phyloP scores from a whole-genome alignment of 129 eudicot genomes.

The Flaveria linearis region DNA sequence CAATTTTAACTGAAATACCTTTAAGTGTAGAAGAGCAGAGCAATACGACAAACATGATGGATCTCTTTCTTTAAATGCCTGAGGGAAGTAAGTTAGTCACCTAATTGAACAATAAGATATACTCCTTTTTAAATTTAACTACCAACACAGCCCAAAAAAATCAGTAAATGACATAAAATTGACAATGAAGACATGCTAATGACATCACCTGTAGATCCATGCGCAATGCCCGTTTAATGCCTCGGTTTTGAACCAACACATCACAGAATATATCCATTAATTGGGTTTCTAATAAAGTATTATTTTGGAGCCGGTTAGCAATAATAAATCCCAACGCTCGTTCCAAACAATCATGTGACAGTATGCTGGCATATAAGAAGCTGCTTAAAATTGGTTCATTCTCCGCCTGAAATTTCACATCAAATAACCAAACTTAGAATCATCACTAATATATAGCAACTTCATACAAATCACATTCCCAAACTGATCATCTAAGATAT shows the following conservation, averaged over 20 bases:
- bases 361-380: conserved; percentile 66
- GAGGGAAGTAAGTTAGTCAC: conserved; percentile 12
- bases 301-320: conserved; percentile 67
- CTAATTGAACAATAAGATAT: not conserved
- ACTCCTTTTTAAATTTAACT: not conserved
- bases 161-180: not conserved
- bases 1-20: conserved; percentile 39
- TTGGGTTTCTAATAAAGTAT: conserved; percentile 63
- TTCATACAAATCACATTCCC: not conserved
- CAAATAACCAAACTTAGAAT: conserved; percentile 23
- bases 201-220: conserved; percentile 60
- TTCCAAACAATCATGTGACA: conserved; percentile 69
- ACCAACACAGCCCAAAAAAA: conserved; percentile 12
- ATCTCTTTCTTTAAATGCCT: conserved; percentile 73
- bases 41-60: conserved; percentile 73
- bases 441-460: not conserved
- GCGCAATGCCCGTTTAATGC: conserved; percentile 56
- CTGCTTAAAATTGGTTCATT: conserved; percentile 76
- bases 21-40: conserved; percentile 62
- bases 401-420: conserved; percentile 57
- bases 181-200: not conserved
- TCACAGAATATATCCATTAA: conserved; percentile 67
- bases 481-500: not conserved
- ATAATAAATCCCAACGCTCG: conserved; percentile 61
- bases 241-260: conserved; percentile 56